Conservation (phyloP, 768 basidiomycete genomes). For the Lactarius psammicola region DNA sequence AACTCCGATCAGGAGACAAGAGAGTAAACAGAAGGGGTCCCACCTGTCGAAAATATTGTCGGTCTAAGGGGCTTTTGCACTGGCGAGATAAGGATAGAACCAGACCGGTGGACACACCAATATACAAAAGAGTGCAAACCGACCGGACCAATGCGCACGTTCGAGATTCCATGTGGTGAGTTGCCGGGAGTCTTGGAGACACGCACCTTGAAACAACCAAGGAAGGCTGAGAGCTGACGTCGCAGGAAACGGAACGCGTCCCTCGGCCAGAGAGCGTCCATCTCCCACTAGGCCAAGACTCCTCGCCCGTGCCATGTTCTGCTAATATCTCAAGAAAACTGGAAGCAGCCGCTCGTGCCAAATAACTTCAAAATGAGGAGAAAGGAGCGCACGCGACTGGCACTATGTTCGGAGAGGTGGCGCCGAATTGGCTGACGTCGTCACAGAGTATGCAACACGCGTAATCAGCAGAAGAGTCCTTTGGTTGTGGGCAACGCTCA, state of each 20-base stretch:
- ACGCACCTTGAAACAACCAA: background rate
- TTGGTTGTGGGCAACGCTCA: background rate
- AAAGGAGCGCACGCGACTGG: background rate
- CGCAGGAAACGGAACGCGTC: slow-evolving; percentile 4
- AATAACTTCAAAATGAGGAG: background rate
- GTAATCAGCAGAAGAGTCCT: too few species aligned
- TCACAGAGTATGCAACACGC: too few species aligned
- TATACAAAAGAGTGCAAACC: background rate
- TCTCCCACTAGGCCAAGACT: background rate
- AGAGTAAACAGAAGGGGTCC: background rate
- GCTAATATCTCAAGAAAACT: too few species aligned
- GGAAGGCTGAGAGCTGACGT: background rate
- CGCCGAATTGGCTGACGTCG: background rate
- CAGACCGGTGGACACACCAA: too few species aligned
- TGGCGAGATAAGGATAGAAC: too few species aligned
- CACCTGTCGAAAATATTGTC: background rate
- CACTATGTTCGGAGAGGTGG: background rate
- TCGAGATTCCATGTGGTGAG: background rate
- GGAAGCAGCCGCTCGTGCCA: background rate
- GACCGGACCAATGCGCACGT: background rate
- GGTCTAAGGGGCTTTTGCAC: background rate
- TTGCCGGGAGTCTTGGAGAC: background rate
- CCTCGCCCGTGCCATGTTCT: background rate
- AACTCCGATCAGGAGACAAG: too few species aligned
- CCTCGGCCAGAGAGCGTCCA: slow-evolving; percentile 10